Evolutionary conservation across 2,329 filamentous ascomycete species (phyloP).

Genomic region (Cladosporium cucumerinum): DNA sequence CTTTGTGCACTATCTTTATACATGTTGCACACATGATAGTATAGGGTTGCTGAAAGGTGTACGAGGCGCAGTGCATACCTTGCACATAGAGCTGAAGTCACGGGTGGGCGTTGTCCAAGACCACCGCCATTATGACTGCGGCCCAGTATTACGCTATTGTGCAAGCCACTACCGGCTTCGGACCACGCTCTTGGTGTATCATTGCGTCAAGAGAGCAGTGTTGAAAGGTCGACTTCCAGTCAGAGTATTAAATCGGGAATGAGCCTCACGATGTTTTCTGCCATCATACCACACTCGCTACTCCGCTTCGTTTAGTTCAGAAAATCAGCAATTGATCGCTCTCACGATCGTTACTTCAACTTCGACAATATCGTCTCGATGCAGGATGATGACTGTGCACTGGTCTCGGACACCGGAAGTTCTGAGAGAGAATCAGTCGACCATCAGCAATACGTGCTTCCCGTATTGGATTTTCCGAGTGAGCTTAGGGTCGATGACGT

Average conservation of each 20-base stretch:
- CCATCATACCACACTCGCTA: background rate
- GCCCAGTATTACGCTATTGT: background rate
- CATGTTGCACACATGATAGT: background rate
- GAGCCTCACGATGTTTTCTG: background rate
- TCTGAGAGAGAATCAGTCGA: background rate
- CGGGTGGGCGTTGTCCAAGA: background rate
- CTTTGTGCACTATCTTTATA: background rate
- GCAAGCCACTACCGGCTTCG: slow-evolving; percentile 7
- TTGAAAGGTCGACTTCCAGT: background rate
- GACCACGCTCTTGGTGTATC: background rate
- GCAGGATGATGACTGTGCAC: background rate
- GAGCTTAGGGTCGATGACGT: slow-evolving; percentile 3
- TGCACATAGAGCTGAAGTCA: background rate
- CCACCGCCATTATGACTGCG: background rate
- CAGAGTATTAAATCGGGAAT: background rate
- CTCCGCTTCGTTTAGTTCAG: background rate
- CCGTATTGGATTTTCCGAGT: background rate
- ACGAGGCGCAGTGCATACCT: slow-evolving; percentile 12
- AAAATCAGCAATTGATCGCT: background rate
- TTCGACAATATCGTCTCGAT: background rate
- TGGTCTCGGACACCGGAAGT: background rate
- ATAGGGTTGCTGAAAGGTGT: background rate
- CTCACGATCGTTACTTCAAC: background rate
- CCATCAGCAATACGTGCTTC: background rate
- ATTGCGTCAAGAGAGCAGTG: background rate